Evolutionary conservation across 208 protist species (phyloP).

Genomic region (Vickermania spadyakhi): DNA sequence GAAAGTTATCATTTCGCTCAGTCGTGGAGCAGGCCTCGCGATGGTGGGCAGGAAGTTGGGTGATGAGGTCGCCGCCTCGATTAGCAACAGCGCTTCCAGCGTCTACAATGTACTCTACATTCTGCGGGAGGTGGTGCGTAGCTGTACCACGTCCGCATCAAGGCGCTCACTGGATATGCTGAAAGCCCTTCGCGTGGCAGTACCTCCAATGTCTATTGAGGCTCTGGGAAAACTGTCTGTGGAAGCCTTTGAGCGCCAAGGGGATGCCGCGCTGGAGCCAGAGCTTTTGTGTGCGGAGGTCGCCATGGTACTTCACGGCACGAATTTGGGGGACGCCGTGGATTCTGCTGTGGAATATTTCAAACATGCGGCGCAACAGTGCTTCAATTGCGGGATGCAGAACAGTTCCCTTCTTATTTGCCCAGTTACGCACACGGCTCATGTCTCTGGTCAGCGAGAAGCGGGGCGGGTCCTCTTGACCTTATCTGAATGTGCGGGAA

Average conservation of each 20-base stretch:
- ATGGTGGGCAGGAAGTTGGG: slow-evolving; percentile 65
- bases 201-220: slow-evolving; percentile 70
- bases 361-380: slow-evolving; percentile 57
- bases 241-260: slow-evolving; percentile 63
- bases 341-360: slow-evolving; percentile 75
- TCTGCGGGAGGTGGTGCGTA: slow-evolving; percentile 79
- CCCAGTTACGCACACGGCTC: slow-evolving; percentile 65
- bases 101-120: slow-evolving; percentile 88
- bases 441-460: slow-evolving; percentile 58
- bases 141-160: slow-evolving; percentile 70
- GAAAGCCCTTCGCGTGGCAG: slow-evolving; percentile 67
- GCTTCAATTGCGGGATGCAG: slow-evolving; percentile 59
- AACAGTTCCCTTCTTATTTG: slow-evolving; percentile 59
- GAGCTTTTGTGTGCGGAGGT: slow-evolving; percentile 86
- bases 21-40: slow-evolving; percentile 70
- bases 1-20: slow-evolving; percentile 76
- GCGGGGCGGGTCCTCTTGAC: slow-evolving; percentile 69
- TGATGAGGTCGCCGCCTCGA: slow-evolving; percentile 65
- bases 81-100: slow-evolving; percentile 48
- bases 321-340: slow-evolving; percentile 75
- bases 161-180: slow-evolving; percentile 73
- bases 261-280: slow-evolving; percentile 60
- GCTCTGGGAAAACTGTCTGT: slow-evolving; percentile 71
- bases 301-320: slow-evolving; percentile 85
- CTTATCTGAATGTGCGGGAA: slow-evolving; percentile 76